Conservation (phyloP, 371 early-diverging fungal species). For the Zopfochytrium polystomum region DNA sequence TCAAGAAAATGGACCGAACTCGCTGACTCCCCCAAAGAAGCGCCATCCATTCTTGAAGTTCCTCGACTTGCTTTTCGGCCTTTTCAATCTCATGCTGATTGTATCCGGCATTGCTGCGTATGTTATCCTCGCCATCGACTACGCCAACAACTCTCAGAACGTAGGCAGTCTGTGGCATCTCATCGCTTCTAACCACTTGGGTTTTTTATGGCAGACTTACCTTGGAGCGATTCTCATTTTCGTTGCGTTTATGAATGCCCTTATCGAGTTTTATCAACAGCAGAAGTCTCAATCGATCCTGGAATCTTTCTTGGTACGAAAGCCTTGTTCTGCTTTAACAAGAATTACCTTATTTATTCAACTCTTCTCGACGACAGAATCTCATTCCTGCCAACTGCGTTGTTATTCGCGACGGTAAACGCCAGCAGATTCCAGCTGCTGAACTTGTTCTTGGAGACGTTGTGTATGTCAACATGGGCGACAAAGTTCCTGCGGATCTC, state of each 20-base stretch:
- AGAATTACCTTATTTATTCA: no score
- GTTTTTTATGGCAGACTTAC: no score
- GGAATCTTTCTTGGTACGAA: conserved; percentile 37
- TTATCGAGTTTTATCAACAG: conserved; percentile 48
- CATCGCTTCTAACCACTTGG: no score
- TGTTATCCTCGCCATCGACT: conserved; percentile 72
- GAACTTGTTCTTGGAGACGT: conserved; percentile 50
- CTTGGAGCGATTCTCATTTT: conserved; percentile 41
- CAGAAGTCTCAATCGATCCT: conserved; percentile 41
- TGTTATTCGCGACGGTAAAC: conserved; percentile 23
- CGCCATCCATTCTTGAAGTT: conserved; percentile 68
- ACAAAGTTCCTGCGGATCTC: conserved; percentile 53
- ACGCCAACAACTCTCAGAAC: conserved; percentile 60
- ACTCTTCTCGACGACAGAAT: no score
- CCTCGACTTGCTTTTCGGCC: conserved; percentile 63
- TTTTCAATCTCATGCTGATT: conserved; percentile 86
- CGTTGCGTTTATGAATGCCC: conserved; percentile 45
- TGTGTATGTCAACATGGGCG: conserved; percentile 43
- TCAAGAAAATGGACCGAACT: conserved; percentile 72
- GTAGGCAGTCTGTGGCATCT: conserved; percentile 56
- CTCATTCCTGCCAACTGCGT: conserved; percentile 29
- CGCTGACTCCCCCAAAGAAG: conserved; percentile 83
- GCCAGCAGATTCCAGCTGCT: conserved; percentile 9
- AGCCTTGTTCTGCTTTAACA: background rate
- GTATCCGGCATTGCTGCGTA: conserved; percentile 77